These are phyloP conservation scores for Cucurbita pepo DNA, from an alignment of 306 rosid genomes.

Conservation along the genomic window DNA sequence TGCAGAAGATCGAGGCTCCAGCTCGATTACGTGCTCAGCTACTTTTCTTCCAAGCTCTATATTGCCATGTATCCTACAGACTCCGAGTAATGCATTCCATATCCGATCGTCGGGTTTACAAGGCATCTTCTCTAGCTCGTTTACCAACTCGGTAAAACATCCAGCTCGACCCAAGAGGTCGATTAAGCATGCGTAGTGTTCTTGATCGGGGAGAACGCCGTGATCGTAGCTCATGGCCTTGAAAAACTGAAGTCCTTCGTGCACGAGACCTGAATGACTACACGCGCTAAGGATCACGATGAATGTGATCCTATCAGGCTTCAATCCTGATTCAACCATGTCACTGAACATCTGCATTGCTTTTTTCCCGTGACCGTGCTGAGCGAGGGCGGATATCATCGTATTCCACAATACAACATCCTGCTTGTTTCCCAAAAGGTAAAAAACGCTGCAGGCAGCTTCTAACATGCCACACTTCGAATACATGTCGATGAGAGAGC, in stretches of 20 bases:
- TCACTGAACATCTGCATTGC: conserved; percentile 36
- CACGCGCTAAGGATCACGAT: conserved; percentile 53
- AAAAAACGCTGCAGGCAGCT: conserved; percentile 30
- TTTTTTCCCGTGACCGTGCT: conserved; percentile 44
- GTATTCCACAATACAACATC: conserved; percentile 70
- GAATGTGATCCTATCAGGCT: conserved; percentile 47
- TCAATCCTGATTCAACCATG: conserved; percentile 44
- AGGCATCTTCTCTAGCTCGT: conserved; percentile 33
- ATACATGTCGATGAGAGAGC: conserved; percentile 75
- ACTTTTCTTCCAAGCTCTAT: conserved; percentile 38
- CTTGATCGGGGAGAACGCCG: conserved; percentile 47
- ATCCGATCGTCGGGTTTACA: conserved; percentile 36
- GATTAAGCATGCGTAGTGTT: conserved; percentile 56
- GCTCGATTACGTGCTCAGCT: conserved; percentile 38
- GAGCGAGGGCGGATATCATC: conserved; percentile 53
- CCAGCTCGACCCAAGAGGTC: conserved; percentile 58
- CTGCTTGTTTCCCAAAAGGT: conserved; percentile 28
- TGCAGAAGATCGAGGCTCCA: conserved; percentile 41
- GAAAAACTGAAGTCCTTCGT: conserved; percentile 53
- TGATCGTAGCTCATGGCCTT: conserved; percentile 39
- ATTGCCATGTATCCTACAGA: conserved; percentile 39
- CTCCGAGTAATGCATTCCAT: conserved; percentile 42
- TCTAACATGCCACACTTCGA: conserved; percentile 61
- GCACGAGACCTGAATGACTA: conserved; percentile 61
- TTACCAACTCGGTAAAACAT: conserved; percentile 28